Evolutionary conservation across 2,329 filamentous ascomycete species (phyloP).

Genomic region (Orbilia javanica): DNA sequence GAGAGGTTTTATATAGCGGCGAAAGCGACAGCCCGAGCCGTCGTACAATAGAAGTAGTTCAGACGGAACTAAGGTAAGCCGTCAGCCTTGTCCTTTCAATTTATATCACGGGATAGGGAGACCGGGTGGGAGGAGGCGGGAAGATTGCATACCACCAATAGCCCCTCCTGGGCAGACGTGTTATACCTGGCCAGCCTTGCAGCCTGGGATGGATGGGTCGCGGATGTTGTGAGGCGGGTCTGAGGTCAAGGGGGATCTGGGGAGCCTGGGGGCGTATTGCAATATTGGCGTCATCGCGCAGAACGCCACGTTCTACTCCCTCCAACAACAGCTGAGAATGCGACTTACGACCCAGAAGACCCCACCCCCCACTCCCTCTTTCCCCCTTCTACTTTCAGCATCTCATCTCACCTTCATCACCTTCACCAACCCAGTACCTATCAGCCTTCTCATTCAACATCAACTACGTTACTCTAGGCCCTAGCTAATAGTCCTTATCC

Average conservation of each 20-base stretch:
- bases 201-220: not conserved
- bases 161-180: too few species aligned
- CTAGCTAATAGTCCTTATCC: slow-evolving; percentile 8
- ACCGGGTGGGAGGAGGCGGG: not conserved
- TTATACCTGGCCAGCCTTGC: not conserved
- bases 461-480: not conserved
- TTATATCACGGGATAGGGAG: not conserved
- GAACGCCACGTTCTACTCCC: not conserved
- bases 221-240: not conserved
- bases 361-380: slow-evolving; percentile 8
- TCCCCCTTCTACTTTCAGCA: not conserved
- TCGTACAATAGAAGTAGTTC: slow-evolving; percentile 21
- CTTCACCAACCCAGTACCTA: too few species aligned
- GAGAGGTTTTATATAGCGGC: slow-evolving; percentile 13
- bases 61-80: slow-evolving; percentile 35
- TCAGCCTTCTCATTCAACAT: not conserved
- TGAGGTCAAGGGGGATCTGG: not conserved
- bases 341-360: not conserved
- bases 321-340: not conserved
- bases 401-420: not conserved
- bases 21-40: not conserved
- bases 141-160: not conserved
- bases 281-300: not conserved
- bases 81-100: not conserved
- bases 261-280: not conserved